These are phyloP conservation scores for Boletales sp. DNA, from an alignment of 768 basidiomycete genomes.

Conservation along the genomic window DNA sequence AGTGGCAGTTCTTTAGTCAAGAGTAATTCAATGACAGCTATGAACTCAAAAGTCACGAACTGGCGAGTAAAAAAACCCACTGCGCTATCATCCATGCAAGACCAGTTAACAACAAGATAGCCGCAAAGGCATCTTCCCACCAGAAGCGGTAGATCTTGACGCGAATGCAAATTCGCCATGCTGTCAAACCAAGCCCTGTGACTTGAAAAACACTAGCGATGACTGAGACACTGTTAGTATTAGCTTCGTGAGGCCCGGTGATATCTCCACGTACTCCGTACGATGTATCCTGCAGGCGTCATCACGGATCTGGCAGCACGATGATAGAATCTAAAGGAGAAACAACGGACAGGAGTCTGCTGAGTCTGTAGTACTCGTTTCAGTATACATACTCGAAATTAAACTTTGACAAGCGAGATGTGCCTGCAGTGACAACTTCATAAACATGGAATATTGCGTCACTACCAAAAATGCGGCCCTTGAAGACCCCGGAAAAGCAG, in stretches of 20 bases:
- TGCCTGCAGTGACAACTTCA: too few relatives aligned
- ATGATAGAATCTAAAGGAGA: not conserved
- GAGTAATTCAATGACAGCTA: not conserved
- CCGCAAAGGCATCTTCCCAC: slow-evolving; percentile 21
- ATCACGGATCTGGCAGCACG: not conserved
- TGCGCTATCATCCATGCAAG: slow-evolving; percentile 7
- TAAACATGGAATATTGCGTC: too few relatives aligned
- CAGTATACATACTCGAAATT: not conserved
- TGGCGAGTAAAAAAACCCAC: slow-evolving; percentile 6
- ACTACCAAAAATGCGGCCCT: too few relatives aligned
- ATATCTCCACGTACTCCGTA: slow-evolving; percentile 3
- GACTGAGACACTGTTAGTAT: slow-evolving; percentile 4
- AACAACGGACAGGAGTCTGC: not conserved
- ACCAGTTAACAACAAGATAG: slow-evolving; percentile 6
- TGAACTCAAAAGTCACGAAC: slow-evolving; percentile 1
- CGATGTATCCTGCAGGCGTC: not conserved
- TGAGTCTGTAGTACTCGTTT: not conserved
- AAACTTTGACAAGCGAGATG: not conserved
- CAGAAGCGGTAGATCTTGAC: slow-evolving; percentile 14
- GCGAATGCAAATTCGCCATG: slow-evolving; percentile 18
- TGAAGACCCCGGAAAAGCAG: too few relatives aligned
- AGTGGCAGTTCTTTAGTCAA: not conserved
- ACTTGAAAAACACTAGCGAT: slow-evolving; percentile 7
- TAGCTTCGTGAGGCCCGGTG: not conserved
- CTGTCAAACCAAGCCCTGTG: slow-evolving; percentile 13